Base-by-base conservation (phyloP, 169 alveolate species). In the Plasmodium reichenowi region DNA sequence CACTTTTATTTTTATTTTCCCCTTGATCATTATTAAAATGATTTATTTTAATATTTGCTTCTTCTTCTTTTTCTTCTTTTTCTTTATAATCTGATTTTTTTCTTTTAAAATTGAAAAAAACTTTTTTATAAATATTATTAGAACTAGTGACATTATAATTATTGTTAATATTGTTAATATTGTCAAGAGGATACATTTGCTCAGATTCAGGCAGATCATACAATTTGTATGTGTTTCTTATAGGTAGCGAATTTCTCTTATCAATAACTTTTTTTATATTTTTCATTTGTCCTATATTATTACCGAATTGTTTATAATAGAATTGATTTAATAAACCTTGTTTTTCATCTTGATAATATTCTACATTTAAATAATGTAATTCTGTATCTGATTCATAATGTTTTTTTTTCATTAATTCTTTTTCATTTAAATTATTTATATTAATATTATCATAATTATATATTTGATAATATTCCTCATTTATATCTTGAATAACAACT, bases 401-500 rank as follows among this genome's bases (percentile, higher is more conserved):
- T 62, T 83, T 83, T 17, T 83, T 59, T 38, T 68, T 83, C 73
- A 54, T 17, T 7, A 45, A 9, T 3, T 7, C 3, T 20, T 68
- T 32, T 72, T 83, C 75, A 5, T 56, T 48, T 43, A 17, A 59
- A 1, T 66, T 70, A 29, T 43, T 66, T 72, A 24, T 24, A 13
- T 72, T 7, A 59, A 58, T 56, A 70, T 83, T 83, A 62, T 83
- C 91, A 58, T 83, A 83, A 83, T 83, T 83, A 56, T 68, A 83
- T 20, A 68, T 38, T 29, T 83, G 91, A 72, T 83, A 83, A 54
- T 83, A 83, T 15, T 83, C 91, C 24, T 83, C 91, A 24, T 38
- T 47, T 15, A 83, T 83, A 32, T 83, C 86, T 1, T 83, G 86
- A 32, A 83, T 83, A 56, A 70, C 10, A 45, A 83, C 56, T 22